Base-by-base conservation (phyloP, 768 basidiomycete species). In the Suillus plorans region DNA sequence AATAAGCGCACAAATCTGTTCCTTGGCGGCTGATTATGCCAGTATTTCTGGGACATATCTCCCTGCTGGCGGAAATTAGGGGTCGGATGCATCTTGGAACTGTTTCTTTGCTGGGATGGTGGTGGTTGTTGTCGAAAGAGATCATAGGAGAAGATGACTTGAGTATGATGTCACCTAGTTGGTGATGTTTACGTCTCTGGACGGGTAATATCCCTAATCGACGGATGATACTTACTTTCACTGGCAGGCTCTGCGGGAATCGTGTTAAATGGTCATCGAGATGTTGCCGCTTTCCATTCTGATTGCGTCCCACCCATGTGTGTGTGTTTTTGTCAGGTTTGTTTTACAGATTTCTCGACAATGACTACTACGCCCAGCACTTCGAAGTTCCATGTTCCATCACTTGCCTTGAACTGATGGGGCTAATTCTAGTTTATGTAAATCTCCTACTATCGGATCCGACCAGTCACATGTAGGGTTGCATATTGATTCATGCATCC, bases 21-120 rank as follows among this genome's bases (percentile, higher is more conserved):
- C 61, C 75, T 71, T 39, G 72, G 71, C 14, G 75, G 55, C 50
- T 77, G 75, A 52, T 72, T 76, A 60, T 75, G 71, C 75, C 75
- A 76, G 62, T 73, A 77, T 55, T 75, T 65, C 22, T 72, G 71
- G 18, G 72, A 67, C 69, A 25, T 72, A 62, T 18, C 62, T 65
- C 53, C 73, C 49, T 67, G 67, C 58, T 76, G 75, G 31, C 64
- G 69, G 44, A 61, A 45, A 71, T 63, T 22, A 39, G 67, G 50
- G 68, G 41, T 75, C 34, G 71, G 64, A 49, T 66, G 72, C 76
- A 76, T 77, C 45, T 59, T 64, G 37, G 16, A 50, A 53, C 2
- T 52, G 47, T 49, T 47, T 59, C 37, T 56, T 31, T 16, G 45
- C 22, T 58, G 52, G 47, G 47, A 36, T 60, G 63, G 44, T 55